Conservation (phyloP, 768 basidiomycete species). For the Mycena leptocephala region DNA sequence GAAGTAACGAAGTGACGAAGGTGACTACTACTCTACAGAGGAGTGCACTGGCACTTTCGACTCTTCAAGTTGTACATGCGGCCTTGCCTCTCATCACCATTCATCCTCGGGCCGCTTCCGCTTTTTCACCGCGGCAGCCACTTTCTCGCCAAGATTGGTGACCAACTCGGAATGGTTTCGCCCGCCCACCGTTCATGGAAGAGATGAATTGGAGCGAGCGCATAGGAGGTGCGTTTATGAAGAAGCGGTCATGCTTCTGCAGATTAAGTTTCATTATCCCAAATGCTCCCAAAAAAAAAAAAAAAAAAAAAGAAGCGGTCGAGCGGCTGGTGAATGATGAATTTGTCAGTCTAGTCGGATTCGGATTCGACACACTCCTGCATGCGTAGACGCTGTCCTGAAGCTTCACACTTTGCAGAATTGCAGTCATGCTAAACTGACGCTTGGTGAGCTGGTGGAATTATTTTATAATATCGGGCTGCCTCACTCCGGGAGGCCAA, state of each 20-base stretch:
- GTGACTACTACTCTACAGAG: no score
- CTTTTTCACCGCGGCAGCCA: background rate
- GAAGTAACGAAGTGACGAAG: no score
- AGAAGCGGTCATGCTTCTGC: background rate
- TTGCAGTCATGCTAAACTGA: background rate
- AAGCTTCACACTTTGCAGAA: background rate
- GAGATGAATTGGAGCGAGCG: background rate
- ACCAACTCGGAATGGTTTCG: background rate
- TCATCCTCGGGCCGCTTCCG: background rate
- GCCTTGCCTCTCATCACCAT: background rate
- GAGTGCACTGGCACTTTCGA: no score
- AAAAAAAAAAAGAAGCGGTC: no score
- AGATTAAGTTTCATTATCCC: no score
- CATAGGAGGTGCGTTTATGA: background rate
- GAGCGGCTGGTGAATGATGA: no score
- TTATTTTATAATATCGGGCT: background rate
- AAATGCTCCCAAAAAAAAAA: no score
- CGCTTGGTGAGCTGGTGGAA: background rate
- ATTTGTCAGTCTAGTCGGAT: background rate
- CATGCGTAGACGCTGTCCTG: background rate
- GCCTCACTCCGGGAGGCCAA: slow-evolving; percentile 5
- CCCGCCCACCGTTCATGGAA: background rate
- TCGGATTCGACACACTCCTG: background rate
- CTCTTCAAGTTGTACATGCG: background rate
- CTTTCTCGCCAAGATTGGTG: background rate